A percentile compares a stretch with the other conserved stretches of the same genome.
Conservation (phyloP, 2,329 filamentous ascomycete species). For the Sordariomycetes sp. region DNA sequence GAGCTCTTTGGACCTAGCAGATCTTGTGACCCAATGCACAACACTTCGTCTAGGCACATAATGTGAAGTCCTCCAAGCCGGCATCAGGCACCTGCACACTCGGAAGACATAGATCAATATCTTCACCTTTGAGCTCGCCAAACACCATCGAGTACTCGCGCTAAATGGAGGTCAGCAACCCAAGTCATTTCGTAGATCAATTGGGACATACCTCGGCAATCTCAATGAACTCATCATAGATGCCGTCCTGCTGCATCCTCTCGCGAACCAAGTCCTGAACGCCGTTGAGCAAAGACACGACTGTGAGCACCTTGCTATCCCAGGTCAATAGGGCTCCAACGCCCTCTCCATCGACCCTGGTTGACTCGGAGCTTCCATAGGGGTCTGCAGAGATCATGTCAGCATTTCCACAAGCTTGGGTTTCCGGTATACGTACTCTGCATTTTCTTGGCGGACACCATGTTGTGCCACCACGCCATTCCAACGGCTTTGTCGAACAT, state of each 20-base stretch:
- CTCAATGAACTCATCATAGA: constrained; percentile 25
- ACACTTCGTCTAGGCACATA: too few relatives aligned
- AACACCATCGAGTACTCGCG: constrained; percentile 19
- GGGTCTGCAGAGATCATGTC: constrained; percentile 17
- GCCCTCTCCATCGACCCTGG: constrained; percentile 24
- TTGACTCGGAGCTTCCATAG: constrained; percentile 31
- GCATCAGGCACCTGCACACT: constrained; percentile 12
- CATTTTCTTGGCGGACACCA: constrained; percentile 31
- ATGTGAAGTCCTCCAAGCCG: constrained; percentile 16
- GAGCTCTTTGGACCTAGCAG: too few relatives aligned
- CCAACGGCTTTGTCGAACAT: constrained; percentile 27
- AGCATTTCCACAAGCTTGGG: neutral
- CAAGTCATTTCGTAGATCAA: neutral
- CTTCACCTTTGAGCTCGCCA: constrained; percentile 15
- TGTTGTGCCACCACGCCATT: constrained; percentile 32
- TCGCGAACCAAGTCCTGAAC: constrained; percentile 25
- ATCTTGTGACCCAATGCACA: too few relatives aligned
- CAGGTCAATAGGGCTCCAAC: constrained; percentile 30
- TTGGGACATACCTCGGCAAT: constrained; percentile 14
- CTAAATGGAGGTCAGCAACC: constrained; percentile 7
- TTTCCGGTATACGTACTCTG: constrained; percentile 25
- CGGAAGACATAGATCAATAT: constrained; percentile 18
- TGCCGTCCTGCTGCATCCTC: constrained; percentile 24
- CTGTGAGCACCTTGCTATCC: constrained; percentile 33
- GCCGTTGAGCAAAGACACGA: constrained; percentile 26